A percentile compares a stretch with the other conserved stretches of the same genome.
These are phyloP conservation scores for Mucor plumbeus DNA, from an alignment of 371 early-diverging fungal genomes.

Conservation along the genomic window DNA sequence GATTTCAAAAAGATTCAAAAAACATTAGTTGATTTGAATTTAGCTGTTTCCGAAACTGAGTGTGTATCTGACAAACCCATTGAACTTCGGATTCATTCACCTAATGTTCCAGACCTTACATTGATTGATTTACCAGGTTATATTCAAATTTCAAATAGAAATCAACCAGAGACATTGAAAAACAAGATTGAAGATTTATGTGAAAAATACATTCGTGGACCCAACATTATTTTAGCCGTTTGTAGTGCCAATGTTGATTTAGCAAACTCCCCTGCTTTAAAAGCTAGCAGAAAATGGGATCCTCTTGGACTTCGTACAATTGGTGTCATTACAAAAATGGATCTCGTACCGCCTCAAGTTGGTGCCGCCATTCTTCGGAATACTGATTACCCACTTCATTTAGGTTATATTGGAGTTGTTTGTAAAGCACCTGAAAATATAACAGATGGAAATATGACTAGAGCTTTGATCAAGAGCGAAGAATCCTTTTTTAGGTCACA, in stretches of 20 bases:
- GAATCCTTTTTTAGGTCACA: slow-evolving; percentile 72
- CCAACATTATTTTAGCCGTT: slow-evolving; percentile 97
- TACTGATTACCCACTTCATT: slow-evolving; percentile 88
- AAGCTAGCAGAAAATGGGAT: slow-evolving; percentile 92
- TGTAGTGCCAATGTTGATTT: slow-evolving; percentile 98
- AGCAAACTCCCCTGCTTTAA: slow-evolving; percentile 97
- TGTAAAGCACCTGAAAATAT: slow-evolving; percentile 70
- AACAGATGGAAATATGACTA: slow-evolving; percentile 55
- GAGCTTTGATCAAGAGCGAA: slow-evolving; percentile 74
- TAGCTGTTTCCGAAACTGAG: slow-evolving; percentile 91
- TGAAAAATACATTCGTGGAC: slow-evolving; percentile 90
- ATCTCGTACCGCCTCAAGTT: slow-evolving; percentile 87
- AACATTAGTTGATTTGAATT: slow-evolving; percentile 89
- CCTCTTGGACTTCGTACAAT: slow-evolving; percentile 95
- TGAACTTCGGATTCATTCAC: slow-evolving; percentile 91
- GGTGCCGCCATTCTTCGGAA: slow-evolving; percentile 89
- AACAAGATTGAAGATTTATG: slow-evolving; percentile 93
- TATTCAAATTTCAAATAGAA: slow-evolving; percentile 93
- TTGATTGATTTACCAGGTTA: slow-evolving; percentile 99
- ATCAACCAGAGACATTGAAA: slow-evolving; percentile 94
- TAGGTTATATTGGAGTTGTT: slow-evolving; percentile 99
- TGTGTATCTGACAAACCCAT: slow-evolving; percentile 95
- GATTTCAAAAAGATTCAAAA: slow-evolving; percentile 90
- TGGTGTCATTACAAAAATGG: slow-evolving; percentile 99
- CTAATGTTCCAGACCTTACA: slow-evolving; percentile 95